Base-by-base conservation (phyloP, 139 green algal genomes). In the Pleodorina starrii region DNA sequence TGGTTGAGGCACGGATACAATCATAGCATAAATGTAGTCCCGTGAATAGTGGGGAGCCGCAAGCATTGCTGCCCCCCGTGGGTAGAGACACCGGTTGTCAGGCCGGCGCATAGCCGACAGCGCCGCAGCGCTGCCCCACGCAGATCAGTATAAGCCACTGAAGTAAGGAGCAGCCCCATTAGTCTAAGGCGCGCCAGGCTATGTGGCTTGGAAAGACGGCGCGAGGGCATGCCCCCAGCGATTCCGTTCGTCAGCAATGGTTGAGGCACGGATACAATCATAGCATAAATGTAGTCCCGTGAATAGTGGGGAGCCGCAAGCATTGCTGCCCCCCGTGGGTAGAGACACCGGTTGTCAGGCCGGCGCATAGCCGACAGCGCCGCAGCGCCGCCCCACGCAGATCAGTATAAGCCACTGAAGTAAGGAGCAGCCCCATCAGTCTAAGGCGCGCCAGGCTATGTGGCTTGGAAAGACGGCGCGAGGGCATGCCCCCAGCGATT, bases 21-120 rank as follows among this genome's bases (percentile, higher is more conserved):
- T 69, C 12, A n/a, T 69, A 12, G 48, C 48, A n/a, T 35, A 5
- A 44, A 35, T 85, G 48, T 71, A 72, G 50, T 85, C 50, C 36
- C 77, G 51, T 40, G 5, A 25, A 48, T 71, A 85, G 50, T 71
- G 50, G 77, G 44, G 50, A 14, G 50, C 50, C 21, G 79, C 57
- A 19, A 35, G 40, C n/a, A 12, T n/a, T 74, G 57, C 57, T 29
- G 57, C 25, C 12, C 79, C 38, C 79, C 79, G 78, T 85, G 78
- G 57, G 79, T 76, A 25, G 42, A 60, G 79, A 86, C 79, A 42
- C 78, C 78, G 38, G 78, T 74, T 85, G 54, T 73, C 54, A 73
- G 78, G 36, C 78, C 38, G 78, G 78, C 0, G 21, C 36, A 54
- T 73, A 32, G 54, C 78, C 51, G 23, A n/a, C 48, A 40, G 44